Evolutionary conservation across 1,139 yeast species (phyloP), one percentile per base, ranked within the genome.

Genomic region (Blastobotrys illinoisensis): DNA sequence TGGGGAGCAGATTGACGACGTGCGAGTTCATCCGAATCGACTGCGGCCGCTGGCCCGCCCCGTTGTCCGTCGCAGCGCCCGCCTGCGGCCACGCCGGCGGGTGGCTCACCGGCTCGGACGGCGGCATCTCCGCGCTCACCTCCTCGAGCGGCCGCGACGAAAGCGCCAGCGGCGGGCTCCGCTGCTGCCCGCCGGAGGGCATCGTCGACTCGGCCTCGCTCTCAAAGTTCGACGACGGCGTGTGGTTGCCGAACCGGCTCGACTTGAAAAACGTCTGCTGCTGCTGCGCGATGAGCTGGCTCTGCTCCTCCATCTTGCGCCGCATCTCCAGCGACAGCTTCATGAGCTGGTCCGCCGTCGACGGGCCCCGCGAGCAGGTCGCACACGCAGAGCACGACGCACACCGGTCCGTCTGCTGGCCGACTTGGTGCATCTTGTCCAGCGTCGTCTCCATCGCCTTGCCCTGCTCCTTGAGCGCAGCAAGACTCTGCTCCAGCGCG

Each of bases 401-500:
- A n/a, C 51, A 49, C 5, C 44, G 47, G 11, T 32, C 24, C 5
- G 19, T n/a, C 43, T 14, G 16, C 20, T 16, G 21, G 13, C 44
- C 26, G 9, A 28, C 26, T 11, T 49, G 47, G 5, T 21, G 32
- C n/a, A 49, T 21, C 14, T 40, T 24, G n/a, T 47, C 44, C 26
- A 46, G 45, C 18, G 48, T 47, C 16, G 26, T 20, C 24, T 16
- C 20, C 28, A 47, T 21, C 44, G 21, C 57, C 61, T 16, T 32
- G 52, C 23, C 20, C 23, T 50, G 48, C 16, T 50, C 46, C 24
- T 56, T 58, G 14, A 60, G 56, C 44, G 56, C 56, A 5, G 51
- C 58, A 18, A 63, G 51, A 45, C 57, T 60, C 19, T 56, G 43
- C 52, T 60, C 60, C 46, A 66, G 58, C 26, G 51, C 47, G 28